Conservation (phyloP, 768 basidiomycete species). For the Xanthoconium purpureum region DNA sequence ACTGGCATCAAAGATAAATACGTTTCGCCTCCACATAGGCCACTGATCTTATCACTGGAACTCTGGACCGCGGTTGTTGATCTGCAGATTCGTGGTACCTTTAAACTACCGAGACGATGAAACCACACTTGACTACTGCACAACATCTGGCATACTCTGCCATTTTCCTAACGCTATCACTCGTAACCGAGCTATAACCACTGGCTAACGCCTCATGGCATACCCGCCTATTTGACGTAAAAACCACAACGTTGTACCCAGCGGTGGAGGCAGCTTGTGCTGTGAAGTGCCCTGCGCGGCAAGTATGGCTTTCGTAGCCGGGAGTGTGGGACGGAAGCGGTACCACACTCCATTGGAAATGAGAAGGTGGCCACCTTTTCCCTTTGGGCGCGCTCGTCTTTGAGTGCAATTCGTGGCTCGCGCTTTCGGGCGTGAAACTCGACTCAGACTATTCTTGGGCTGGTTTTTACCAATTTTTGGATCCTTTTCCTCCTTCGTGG, state of each 20-base stretch:
- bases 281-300: background rate
- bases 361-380: constrained; percentile 10
- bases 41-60: background rate
- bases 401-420: constrained; percentile 26
- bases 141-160: no score
- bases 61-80: background rate
- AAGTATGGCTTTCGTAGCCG: background rate
- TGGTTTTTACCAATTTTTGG: constrained; percentile 22
- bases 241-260: background rate
- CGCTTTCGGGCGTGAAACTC: constrained; percentile 20
- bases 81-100: background rate
- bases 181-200: no score
- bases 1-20: background rate
- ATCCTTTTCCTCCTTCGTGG: constrained; percentile 15
- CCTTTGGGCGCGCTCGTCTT: constrained; percentile 6
- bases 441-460: constrained; percentile 26
- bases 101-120: background rate
- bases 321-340: background rate
- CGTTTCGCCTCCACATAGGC: background rate
- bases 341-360: constrained; percentile 9
- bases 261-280: background rate
- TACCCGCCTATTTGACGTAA: background rate
- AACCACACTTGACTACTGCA: background rate
- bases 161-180: no score
- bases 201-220: background rate